Evolutionary conservation across 768 basidiomycete species (phyloP).

Genomic region (Termitomyces sp.): DNA sequence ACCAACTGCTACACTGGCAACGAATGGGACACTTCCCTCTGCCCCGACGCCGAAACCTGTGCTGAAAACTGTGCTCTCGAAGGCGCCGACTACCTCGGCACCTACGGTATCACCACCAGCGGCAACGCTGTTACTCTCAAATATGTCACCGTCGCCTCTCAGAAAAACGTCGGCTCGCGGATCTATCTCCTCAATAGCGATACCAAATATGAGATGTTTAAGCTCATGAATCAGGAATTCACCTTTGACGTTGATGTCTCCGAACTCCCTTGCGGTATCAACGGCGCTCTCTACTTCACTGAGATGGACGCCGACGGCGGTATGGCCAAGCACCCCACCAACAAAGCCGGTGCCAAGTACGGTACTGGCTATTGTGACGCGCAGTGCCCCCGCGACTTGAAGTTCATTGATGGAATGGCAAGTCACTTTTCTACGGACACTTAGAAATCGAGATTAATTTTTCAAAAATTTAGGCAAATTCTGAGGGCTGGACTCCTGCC

Average conservation of each 20-base stretch:
- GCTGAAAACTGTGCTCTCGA: not conserved
- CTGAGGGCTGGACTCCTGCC: conserved; percentile 32
- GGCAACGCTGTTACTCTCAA: conserved; percentile 42
- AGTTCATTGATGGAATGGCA: conserved; percentile 54
- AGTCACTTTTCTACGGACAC: conserved; percentile 6
- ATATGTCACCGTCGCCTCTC: conserved; percentile 33
- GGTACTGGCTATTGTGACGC: conserved; percentile 24
- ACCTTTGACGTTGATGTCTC: conserved; percentile 56
- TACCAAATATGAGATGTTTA: conserved; percentile 28
- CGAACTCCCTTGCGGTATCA: conserved; percentile 30
- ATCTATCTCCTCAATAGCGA: conserved; percentile 47
- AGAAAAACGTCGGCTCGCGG: conserved; percentile 36
- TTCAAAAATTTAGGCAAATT: conserved; percentile 35
- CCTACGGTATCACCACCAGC: conserved; percentile 22
- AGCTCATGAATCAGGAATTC: conserved; percentile 1
- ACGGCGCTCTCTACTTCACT: conserved; percentile 1
- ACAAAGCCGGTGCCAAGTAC: not conserved
- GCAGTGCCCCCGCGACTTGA: conserved; percentile 54
- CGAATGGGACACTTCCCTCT: not conserved
- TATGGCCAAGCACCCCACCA: not conserved
- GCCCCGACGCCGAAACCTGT: not conserved
- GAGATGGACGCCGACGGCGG: conserved; percentile 29
- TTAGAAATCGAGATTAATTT: not conserved
- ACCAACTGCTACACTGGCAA: conserved; percentile 47
- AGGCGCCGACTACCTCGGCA: not conserved